Evolutionary conservation across 2,329 filamentous ascomycete genomes (phyloP), one percentile per base, ranked within the genome.

Genomic region (Diatrype stigma): DNA sequence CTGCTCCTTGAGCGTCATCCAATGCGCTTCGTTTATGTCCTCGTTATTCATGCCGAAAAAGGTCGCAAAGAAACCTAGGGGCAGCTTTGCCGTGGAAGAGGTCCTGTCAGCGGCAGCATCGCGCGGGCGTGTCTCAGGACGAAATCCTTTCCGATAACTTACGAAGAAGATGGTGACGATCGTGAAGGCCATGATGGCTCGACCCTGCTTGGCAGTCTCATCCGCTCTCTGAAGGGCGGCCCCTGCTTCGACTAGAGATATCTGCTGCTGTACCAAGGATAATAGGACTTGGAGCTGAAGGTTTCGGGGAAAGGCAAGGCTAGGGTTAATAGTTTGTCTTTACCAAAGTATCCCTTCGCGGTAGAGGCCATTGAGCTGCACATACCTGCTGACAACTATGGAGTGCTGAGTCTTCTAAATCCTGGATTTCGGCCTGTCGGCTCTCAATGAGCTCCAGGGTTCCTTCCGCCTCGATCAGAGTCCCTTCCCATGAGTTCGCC

Each of bases 101-200:
- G 19, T 10, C 11, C 6, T 40, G n/a, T n/a, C n/a, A n/a, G n/a
- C 19, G 19, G 19, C 37, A 40, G 16, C 11, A 19, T 10, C 19
- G 11, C n/a, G 17, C 11, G 26, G 23, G 23, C 4, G 14, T 17
- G n/a, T 34, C 17, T 30, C 26, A n/a, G n/a, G n/a, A n/a, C 26
- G 2, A 5, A 17, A 11, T 40, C 3, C 3, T 19, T 21, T 11
- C 11, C n/a, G n/a, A 17, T 19, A 2, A 54, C 64, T 51, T 54
- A 66, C 63, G 45, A 70, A 69, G 50, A 70, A 57, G 17, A 70
- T 67, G 10, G 65, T 68, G 0, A 70, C 62, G 12, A 68, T 54
- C 1, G 67, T 69, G 21, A 70, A 68, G 6, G 61, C 58, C 56
- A 68, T 61, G 26, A 70, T 63, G 6, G 63, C 56, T n/a, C 64